phyloP scores from a whole-genome alignment of 805 yeast genomes.

The Candida pini region DNA sequence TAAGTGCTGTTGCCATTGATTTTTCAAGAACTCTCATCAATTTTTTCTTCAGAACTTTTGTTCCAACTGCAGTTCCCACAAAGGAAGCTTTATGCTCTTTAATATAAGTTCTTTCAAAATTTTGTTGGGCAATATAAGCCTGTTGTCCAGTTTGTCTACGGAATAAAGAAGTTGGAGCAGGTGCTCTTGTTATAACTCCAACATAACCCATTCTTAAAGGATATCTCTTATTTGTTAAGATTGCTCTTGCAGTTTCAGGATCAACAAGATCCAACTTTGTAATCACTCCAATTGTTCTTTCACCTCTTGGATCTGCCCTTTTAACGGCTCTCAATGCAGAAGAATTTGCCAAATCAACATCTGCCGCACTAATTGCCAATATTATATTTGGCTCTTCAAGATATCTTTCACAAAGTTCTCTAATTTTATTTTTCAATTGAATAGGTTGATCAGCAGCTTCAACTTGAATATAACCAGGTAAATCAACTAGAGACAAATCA shows the following conservation, averaged over 20 bases:
- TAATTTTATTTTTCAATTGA: slow-evolving; percentile 72
- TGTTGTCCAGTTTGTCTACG: slow-evolving; percentile 51
- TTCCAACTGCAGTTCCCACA: slow-evolving; percentile 65
- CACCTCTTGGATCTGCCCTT: slow-evolving; percentile 86
- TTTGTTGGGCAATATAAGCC: slow-evolving; percentile 63
- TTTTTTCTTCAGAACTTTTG: slow-evolving; percentile 67
- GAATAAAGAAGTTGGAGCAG: slow-evolving; percentile 38
- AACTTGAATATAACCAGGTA: slow-evolving; percentile 96
- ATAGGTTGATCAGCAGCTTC: slow-evolving; percentile 96
- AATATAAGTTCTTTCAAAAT: slow-evolving; percentile 60
- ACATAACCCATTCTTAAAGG: slow-evolving; percentile 96
- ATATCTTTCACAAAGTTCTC: slow-evolving; percentile 76
- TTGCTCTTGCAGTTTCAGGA: slow-evolving; percentile 61
- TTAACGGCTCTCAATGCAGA: slow-evolving; percentile 90
- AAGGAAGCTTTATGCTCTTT: slow-evolving; percentile 56
- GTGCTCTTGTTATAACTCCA: slow-evolving; percentile 90
- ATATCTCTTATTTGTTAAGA: slow-evolving; percentile 72
- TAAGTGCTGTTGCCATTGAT: slow-evolving; percentile 83
- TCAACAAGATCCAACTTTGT: slow-evolving; percentile 90
- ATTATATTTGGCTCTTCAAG: slow-evolving; percentile 90
- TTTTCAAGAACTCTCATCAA: slow-evolving; percentile 82
- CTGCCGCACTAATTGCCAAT: slow-evolving; percentile 94
- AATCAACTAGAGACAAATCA: slow-evolving; percentile 87
- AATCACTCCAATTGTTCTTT: slow-evolving; percentile 92
- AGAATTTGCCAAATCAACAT: slow-evolving; percentile 95